Base-by-base conservation (phyloP, 495 filamentous ascomycete genomes). In the Aspergillus panamensis region DNA sequence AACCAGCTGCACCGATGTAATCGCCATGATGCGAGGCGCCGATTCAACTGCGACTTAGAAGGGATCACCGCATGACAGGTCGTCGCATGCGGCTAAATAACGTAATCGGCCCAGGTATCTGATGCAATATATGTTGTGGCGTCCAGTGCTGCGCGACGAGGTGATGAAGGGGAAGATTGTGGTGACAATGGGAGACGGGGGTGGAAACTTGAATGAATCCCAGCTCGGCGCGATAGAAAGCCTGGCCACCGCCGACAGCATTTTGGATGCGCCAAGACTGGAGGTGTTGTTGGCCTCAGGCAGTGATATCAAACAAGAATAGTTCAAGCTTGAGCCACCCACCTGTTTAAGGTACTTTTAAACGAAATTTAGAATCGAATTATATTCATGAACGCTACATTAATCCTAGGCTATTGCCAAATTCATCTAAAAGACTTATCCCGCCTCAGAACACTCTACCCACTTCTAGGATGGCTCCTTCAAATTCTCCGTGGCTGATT, bases 401-500 rank as follows among this genome's bases (percentile, higher is more conserved):
- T 35, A 44, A 51, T 51, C 40, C 35, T 51, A 19, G 17, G 35
- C 30, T n/a, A 25, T 16, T 37, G 29, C 6, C 6, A 25, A 48
- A 29, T n/a, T 33, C 25, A 20, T 1, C 14, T 16, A 19, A 20
- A 20, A 17, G 4, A 6, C 16, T n/a, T 1, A 45, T 25, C 25
- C 5, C 25, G 25, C 25, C 25, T 25, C 25, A 25, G 25, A 21
- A 8, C 9, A 45, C 9, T 10, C 42, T 7, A 39, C 10, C 14
- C 37, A 31, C 14, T 19, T 30, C 53, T 40, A 55, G 6, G 81
- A 81, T 1, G 91, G 90, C 13, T 94, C 89, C 64, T 92, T 87
- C 39, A 95, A 73, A 64, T 88, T 91, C 62, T 93, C 89, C 61
- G 91, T 96, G 8, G 88, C 91, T 96, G 62, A 42, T 37, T 30